phyloP scores from a whole-genome alignment of 768 basidiomycete species.

The Boletales sp. region DNA sequence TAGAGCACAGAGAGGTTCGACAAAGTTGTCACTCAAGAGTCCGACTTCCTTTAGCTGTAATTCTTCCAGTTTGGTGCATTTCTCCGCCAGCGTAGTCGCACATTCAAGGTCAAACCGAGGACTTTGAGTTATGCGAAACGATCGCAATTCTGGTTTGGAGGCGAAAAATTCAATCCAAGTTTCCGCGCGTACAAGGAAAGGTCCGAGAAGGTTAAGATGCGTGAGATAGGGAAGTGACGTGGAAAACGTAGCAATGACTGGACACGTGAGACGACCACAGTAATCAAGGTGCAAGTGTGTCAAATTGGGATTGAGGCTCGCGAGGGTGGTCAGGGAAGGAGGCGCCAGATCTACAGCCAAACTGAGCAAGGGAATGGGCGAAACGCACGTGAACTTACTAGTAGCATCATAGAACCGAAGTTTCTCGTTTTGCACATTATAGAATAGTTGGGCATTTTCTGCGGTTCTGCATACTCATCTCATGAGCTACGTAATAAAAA shows the following conservation, averaged over 20 bases:
- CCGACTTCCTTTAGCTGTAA: constrained; percentile 81
- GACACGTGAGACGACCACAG: constrained; percentile 77
- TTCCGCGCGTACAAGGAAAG: constrained; percentile 72
- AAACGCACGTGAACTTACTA: constrained; percentile 47
- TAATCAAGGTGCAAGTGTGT: constrained; percentile 75
- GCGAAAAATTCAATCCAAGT: constrained; percentile 78
- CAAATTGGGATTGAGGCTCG: constrained; percentile 81
- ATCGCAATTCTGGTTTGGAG: constrained; percentile 56
- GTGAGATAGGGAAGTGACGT: constrained; percentile 61
- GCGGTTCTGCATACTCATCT: constrained; percentile 48
- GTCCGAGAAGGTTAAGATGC: constrained; percentile 79
- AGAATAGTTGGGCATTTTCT: constrained; percentile 82
- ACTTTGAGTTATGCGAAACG: constrained; percentile 79
- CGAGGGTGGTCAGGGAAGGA: constrained; percentile 64
- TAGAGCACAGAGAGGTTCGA: constrained; percentile 43
- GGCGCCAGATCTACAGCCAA: constrained; percentile 59
- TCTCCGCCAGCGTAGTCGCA: constrained; percentile 50
- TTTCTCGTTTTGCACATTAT: constrained; percentile 61
- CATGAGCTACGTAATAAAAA: neutral
- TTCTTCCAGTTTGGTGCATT: constrained; percentile 53
- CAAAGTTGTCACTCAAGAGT: constrained; percentile 60
- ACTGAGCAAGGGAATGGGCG: neutral
- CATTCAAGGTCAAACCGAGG: constrained; percentile 80
- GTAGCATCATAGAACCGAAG: constrained; percentile 88
- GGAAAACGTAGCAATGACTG: constrained; percentile 56